Conservation (phyloP, 495 filamentous ascomycete species). For the Cenococcum geophilum region DNA sequence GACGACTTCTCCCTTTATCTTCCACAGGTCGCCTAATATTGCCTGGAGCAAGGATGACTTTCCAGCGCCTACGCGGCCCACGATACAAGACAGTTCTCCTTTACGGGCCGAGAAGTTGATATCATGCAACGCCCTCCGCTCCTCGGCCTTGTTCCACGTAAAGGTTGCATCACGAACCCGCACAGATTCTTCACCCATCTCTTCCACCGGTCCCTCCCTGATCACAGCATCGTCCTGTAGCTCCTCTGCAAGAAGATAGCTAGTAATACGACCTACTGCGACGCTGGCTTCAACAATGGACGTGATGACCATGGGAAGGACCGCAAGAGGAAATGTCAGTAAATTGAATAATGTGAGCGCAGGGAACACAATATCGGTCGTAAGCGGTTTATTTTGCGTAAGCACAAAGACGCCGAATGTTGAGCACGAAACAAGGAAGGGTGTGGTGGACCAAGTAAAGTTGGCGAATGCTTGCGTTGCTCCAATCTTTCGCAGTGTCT, state of each 20-base stretch:
- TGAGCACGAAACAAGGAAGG: slow-evolving; percentile 95
- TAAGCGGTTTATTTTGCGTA: slow-evolving; percentile 70
- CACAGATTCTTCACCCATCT: slow-evolving; percentile 77
- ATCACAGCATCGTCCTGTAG: slow-evolving; percentile 78
- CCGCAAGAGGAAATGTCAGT: slow-evolving; percentile 88
- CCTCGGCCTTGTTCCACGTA: slow-evolving; percentile 83
- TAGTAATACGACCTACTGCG: slow-evolving; percentile 77
- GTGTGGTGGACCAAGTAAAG: slow-evolving; percentile 99
- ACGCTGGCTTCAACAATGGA: slow-evolving; percentile 94
- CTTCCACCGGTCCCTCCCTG: slow-evolving; percentile 57
- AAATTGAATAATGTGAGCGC: slow-evolving; percentile 88
- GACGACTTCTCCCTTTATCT: slow-evolving; percentile 74
- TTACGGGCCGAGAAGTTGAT: slow-evolving; percentile 85
- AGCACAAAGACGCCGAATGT: slow-evolving; percentile 94
- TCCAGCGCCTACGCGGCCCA: slow-evolving; percentile 90
- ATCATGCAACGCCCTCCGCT: slow-evolving; percentile 55
- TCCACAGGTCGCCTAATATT: slow-evolving; percentile 86
- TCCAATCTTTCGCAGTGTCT: slow-evolving; percentile 93
- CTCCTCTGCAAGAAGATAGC: slow-evolving; percentile 83
- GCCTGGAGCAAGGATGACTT: slow-evolving; percentile 90
- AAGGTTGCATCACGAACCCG: slow-evolving; percentile 79
- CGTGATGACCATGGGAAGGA: slow-evolving; percentile 97
- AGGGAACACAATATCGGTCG: slow-evolving; percentile 93
- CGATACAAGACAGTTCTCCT: slow-evolving; percentile 85
- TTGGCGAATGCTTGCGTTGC: slow-evolving; percentile 89